A percentile compares a stretch with the other conserved stretches of the same genome.
Conservation (phyloP, 139 green algal genomes). For the Volvox africanus region DNA sequence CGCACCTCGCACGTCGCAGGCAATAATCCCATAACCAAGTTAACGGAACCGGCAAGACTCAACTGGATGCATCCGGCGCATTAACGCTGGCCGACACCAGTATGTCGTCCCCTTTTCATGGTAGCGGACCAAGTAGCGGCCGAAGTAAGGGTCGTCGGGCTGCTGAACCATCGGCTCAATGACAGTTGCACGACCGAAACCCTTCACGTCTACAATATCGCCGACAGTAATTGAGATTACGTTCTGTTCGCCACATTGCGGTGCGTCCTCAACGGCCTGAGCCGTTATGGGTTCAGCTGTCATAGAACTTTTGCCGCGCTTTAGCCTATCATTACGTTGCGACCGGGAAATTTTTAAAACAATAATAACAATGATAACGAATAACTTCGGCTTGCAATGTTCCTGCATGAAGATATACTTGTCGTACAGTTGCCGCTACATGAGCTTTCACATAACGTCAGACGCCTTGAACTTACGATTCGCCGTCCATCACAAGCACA, state of each 20-base stretch:
- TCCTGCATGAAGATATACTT: too few species aligned
- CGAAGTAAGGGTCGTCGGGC: neutral
- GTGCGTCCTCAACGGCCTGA: neutral
- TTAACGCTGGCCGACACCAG: neutral
- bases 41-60: neutral
- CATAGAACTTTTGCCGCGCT: too few species aligned
- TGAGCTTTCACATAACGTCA: too few species aligned
- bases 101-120: conserved; percentile 34
- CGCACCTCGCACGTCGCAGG: too few species aligned
- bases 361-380: too few species aligned
- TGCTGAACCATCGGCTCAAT: neutral
- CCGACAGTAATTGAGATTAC: neutral
- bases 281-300: too few species aligned
- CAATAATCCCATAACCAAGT: neutral
- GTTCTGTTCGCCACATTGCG: neutral
- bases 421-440: too few species aligned
- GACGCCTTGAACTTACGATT: too few species aligned
- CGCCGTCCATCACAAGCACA: too few species aligned
- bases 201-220: conserved; percentile 33
- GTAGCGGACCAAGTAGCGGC: conserved; percentile 4
- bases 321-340: too few species aligned
- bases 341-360: too few species aligned
- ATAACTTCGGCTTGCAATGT: too few species aligned
- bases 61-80: conserved; percentile 15
- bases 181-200: neutral